Evolutionary conservation across 768 basidiomycete genomes (phyloP).

Genomic region (Austroboletus eburneus): DNA sequence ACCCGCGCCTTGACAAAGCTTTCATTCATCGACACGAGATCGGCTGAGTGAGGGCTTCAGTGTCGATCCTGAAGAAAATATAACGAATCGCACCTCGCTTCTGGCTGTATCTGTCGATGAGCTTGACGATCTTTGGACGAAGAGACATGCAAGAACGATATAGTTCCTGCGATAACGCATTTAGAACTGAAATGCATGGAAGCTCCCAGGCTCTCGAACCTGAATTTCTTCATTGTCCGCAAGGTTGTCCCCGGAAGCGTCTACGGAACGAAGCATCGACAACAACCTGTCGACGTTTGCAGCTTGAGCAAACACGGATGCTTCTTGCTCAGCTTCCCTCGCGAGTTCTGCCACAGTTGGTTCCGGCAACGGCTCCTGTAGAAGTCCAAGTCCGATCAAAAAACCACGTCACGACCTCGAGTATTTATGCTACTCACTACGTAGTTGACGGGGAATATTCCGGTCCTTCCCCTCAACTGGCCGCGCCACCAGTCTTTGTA

Average conservation of each 20-base stretch:
- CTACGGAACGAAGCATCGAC: constrained; percentile 66
- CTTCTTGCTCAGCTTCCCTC: constrained; percentile 82
- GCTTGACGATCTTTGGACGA: constrained; percentile 90
- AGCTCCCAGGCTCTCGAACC: constrained; percentile 38
- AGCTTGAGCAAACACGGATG: constrained; percentile 81
- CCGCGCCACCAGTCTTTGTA: constrained; percentile 99
- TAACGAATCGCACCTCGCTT: constrained; percentile 55
- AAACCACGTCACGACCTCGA: too few relatives aligned
- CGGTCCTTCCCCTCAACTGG: constrained; percentile 82
- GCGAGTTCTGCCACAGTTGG: constrained; percentile 73
- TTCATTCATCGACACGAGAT: constrained; percentile 92
- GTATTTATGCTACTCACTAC: too few relatives aligned
- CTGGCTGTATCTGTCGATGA: constrained; percentile 97
- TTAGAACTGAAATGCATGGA: constrained; percentile 7
- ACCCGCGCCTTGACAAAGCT: constrained; percentile 84
- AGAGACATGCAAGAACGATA: constrained; percentile 88
- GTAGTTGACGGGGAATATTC: constrained; percentile 97
- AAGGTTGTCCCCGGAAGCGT: constrained; percentile 74
- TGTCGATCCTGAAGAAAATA: not conserved
- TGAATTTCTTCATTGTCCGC: constrained; percentile 91
- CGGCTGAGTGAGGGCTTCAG: constrained; percentile 48
- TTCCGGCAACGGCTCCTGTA: constrained; percentile 85
- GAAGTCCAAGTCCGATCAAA: too few relatives aligned
- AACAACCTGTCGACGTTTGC: constrained; percentile 80
- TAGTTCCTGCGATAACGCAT: constrained; percentile 54